Conservation (phyloP, 2,329 filamentous ascomycete genomes). For the Ophiostoma piceae region DNA sequence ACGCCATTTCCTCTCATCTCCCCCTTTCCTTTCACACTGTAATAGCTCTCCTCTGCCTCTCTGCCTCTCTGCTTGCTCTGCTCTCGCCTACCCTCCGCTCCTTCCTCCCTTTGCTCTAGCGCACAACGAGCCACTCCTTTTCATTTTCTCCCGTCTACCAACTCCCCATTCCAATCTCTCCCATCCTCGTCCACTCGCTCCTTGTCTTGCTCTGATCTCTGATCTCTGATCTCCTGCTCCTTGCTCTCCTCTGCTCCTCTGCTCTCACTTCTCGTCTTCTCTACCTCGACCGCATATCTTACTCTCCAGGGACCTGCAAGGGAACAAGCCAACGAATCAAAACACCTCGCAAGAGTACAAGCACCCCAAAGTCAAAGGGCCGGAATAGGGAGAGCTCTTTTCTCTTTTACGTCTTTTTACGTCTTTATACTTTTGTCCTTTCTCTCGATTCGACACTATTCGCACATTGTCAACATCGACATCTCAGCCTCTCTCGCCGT, state of each 20-base stretch:
- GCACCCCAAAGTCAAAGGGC: not conserved
- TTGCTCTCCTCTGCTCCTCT: not conserved
- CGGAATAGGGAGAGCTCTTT: slow-evolving; percentile 12
- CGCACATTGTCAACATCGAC: slow-evolving; percentile 3
- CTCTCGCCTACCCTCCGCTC: not conserved
- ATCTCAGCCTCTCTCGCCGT: not conserved
- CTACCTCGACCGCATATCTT: not conserved
- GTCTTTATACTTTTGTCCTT: not conserved
- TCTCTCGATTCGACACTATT: not conserved
- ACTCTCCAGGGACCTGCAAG: slow-evolving; percentile 13
- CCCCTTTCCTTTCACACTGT: not conserved
- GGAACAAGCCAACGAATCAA: slow-evolving; percentile 15
- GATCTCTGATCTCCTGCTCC: not conserved
- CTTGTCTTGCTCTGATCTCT: not conserved
- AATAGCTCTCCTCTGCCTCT: not conserved
- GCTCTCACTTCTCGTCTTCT: not conserved
- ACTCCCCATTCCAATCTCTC: slow-evolving; percentile 16
- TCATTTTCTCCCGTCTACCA: slow-evolving; percentile 18
- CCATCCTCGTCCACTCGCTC: not conserved
- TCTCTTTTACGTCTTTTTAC: slow-evolving; percentile 14
- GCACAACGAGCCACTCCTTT: slow-evolving; percentile 19
- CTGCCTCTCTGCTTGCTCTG: not conserved
- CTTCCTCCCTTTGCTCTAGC: slow-evolving; percentile 17
- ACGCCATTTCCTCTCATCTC: slow-evolving; percentile 13
- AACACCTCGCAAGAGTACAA: not conserved